These are phyloP conservation scores for Globisporangium rhizosaccharum DNA, from an alignment of 352 stramenopile species.

Conservation along the genomic window DNA sequence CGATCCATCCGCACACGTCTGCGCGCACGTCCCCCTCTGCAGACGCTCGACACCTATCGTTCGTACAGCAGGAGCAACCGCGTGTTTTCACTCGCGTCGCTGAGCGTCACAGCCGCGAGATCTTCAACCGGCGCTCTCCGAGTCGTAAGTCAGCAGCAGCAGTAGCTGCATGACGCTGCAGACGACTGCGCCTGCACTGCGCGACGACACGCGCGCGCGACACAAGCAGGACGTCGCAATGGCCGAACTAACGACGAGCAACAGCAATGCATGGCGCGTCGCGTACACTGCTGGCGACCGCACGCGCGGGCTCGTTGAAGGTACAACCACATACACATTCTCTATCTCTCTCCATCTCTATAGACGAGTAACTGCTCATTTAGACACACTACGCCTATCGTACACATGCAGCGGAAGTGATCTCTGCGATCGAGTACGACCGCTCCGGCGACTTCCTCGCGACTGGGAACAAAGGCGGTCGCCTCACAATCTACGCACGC, in stretches of 20 bases:
- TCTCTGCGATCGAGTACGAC: constrained; percentile 95
- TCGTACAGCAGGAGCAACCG: too few relatives aligned
- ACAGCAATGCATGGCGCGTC: constrained; percentile 41
- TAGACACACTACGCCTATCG: too few relatives aligned
- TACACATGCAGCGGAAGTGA: constrained; percentile 76
- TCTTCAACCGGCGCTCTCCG: too few relatives aligned
- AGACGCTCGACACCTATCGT: too few relatives aligned
- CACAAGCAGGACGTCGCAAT: constrained; percentile 2
- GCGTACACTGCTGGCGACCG: constrained; percentile 48
- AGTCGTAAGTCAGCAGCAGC: too few relatives aligned
- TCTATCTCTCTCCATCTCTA: neutral
- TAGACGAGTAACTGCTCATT: too few relatives aligned
- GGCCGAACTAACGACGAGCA: constrained; percentile 16
- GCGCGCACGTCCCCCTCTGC: too few relatives aligned
- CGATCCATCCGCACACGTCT: too few relatives aligned
- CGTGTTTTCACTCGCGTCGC: too few relatives aligned
- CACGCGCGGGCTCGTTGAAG: constrained; percentile 61
- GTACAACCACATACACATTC: constrained; percentile 12
- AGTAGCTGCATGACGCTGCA: neutral
- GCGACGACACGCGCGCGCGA: neutral
- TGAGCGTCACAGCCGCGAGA: too few relatives aligned
- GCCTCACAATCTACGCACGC: constrained; percentile 88
- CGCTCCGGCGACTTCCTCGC: constrained; percentile 88
- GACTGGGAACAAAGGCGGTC: constrained; percentile 92
- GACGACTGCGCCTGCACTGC: neutral